A percentile compares a stretch with the other conserved stretches of the same genome.
phyloP scores from a whole-genome alignment of 257 asterid genomes.

The Nicotiana sylvestris region DNA sequence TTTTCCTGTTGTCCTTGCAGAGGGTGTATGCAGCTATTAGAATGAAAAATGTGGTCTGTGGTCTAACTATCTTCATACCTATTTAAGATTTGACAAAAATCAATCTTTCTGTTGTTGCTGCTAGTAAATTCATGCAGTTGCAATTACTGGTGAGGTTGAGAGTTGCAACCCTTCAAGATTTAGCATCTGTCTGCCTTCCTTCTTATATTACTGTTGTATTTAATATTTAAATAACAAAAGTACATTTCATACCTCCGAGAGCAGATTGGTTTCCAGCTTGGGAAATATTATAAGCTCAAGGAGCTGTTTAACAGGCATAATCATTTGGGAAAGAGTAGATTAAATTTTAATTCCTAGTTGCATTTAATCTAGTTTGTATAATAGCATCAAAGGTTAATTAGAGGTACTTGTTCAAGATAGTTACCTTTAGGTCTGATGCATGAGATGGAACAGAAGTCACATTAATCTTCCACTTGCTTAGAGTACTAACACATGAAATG shows the following conservation, averaged over 20 bases:
- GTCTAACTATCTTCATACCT: neutral
- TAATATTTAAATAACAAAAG: neutral
- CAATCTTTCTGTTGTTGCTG: neutral
- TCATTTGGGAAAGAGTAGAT: neutral
- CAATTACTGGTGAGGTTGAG: neutral
- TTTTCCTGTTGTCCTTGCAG: neutral
- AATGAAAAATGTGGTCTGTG: neutral
- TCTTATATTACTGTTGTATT: neutral
- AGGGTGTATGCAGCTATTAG: neutral
- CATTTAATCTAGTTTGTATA: neutral
- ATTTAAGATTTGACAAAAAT: neutral
- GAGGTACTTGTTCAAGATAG: neutral
- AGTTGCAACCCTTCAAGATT: neutral
- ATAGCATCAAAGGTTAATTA: neutral
- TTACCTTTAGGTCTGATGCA: too few relatives aligned
- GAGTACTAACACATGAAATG: too few relatives aligned
- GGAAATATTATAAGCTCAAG: neutral
- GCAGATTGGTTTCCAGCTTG: neutral
- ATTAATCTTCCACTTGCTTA: too few relatives aligned
- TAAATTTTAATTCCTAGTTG: neutral
- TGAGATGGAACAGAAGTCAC: too few relatives aligned
- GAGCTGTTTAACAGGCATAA: neutral
- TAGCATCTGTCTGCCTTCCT: neutral
- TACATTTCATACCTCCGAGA: neutral
- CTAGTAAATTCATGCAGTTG: neutral